Conservation (phyloP, 78 protist species). For the Monocercomonoides exilis region DNA sequence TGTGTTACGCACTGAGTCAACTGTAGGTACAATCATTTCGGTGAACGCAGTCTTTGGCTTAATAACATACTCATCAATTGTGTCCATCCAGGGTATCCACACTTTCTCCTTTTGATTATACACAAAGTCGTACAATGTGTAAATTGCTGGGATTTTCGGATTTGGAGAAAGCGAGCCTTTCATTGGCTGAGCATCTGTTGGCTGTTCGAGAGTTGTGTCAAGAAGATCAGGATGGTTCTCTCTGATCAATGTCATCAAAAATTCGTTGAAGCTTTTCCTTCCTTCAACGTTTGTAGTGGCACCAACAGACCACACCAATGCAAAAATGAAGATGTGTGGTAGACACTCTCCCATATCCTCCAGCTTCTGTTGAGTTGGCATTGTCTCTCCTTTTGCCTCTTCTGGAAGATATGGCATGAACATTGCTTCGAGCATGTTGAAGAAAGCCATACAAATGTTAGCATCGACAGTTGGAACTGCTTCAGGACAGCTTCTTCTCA, state of each 20-base stretch:
- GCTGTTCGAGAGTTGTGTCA: not conserved
- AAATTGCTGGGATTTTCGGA: not conserved
- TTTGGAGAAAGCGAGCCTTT: not conserved
- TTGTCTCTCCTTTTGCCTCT: not conserved
- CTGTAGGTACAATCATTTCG: constrained; percentile 71
- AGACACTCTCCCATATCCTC: not conserved
- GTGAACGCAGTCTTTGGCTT: not conserved
- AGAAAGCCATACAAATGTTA: constrained; percentile 13
- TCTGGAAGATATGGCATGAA: constrained; percentile 13
- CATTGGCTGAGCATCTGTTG: not conserved
- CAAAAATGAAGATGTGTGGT: constrained; percentile 27
- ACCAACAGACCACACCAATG: constrained; percentile 58
- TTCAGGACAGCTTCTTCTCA: constrained; percentile 34
- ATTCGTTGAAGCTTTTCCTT: constrained; percentile 24
- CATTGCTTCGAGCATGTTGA: constrained; percentile 40
- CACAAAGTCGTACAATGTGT: constrained; percentile 20
- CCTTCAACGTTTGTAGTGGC: constrained; percentile 28
- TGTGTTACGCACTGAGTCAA: constrained; percentile 64
- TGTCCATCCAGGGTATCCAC: constrained; percentile 57
- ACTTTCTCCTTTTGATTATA: not conserved
- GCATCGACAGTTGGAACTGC: constrained; percentile 39
- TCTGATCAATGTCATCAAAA: not conserved
- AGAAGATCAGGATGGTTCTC: not conserved
- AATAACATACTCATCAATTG: constrained; percentile 25
- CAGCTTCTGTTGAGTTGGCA: not conserved